Conservation (phyloP, 257 asterid genomes). For the Verbena officinalis region DNA sequence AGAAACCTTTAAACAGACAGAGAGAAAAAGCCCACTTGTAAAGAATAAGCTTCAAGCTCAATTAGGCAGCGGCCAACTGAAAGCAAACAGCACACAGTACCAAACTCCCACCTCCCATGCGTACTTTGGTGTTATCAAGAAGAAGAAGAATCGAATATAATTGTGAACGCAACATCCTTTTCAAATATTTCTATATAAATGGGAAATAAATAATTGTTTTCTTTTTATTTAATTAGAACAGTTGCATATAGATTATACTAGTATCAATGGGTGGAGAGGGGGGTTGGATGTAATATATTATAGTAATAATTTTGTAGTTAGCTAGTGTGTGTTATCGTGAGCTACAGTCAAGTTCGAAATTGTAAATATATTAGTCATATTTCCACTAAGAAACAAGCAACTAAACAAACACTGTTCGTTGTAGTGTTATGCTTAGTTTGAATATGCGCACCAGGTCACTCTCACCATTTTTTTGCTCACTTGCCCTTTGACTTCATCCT, state of each 20-base stretch:
- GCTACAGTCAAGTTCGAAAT: constrained; percentile 40
- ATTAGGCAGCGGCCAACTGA: constrained; percentile 33
- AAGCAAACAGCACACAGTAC: constrained; percentile 26
- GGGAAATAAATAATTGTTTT: constrained; percentile 24
- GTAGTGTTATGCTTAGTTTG: constrained; percentile 38
- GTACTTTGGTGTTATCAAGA: constrained; percentile 33
- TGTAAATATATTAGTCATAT: constrained; percentile 36
- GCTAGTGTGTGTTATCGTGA: constrained; percentile 44
- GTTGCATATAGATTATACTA: constrained; percentile 20
- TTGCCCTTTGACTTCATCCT: constrained; percentile 26
- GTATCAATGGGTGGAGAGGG: constrained; percentile 16
- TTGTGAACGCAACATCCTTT: constrained; percentile 52
- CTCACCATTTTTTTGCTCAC: constrained; percentile 39
- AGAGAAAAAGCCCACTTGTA: constrained; percentile 32
- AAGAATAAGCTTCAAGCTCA: constrained; percentile 30
- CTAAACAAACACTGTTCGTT: constrained; percentile 26
- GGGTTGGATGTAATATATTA: constrained; percentile 18
- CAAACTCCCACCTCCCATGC: constrained; percentile 37
- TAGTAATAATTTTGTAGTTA: constrained; percentile 22
- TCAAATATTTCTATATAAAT: constrained; percentile 41
- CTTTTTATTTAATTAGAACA: not conserved
- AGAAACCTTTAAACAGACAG: constrained; percentile 36
- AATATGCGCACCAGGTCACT: constrained; percentile 72
- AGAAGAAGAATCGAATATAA: constrained; percentile 46
- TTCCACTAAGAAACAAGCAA: constrained; percentile 46